phyloP scores from a whole-genome alignment of 2,329 filamentous ascomycete genomes.

The Aspergillus terreus region DNA sequence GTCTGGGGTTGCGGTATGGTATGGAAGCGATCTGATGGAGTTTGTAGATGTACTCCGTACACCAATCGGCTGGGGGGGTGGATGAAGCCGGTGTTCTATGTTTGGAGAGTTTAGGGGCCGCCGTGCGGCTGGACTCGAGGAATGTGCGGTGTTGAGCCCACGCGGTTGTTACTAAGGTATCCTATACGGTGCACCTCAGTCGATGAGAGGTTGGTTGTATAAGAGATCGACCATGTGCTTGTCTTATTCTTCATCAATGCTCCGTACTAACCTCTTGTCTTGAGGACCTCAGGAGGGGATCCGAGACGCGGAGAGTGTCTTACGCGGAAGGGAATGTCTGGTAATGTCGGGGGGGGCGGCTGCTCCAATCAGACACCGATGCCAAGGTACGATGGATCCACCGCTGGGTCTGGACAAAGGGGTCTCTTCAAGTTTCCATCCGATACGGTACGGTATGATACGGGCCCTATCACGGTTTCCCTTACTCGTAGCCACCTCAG shows the following conservation, averaged over 20 bases:
- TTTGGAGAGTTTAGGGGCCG: background rate
- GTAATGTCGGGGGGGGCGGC: constrained; percentile 10
- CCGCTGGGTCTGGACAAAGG: constrained; percentile 19
- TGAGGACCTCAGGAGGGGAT: background rate
- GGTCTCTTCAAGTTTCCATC: background rate
- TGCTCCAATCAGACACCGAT: constrained; percentile 14
- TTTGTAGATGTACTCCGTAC: background rate
- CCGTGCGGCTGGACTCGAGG: background rate
- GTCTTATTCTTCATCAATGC: no score
- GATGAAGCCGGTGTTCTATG: background rate
- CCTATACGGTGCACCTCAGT: no score
- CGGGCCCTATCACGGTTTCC: background rate
- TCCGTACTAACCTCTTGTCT: no score
- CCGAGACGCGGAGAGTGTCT: background rate
- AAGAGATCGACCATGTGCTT: background rate
- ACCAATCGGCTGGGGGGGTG: background rate
- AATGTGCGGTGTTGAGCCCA: background rate
- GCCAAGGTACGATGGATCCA: constrained; percentile 15
- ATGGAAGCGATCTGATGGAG: background rate
- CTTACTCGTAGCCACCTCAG: no score
- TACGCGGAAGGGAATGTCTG: constrained; percentile 12
- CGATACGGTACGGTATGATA: background rate
- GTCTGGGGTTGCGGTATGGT: no score
- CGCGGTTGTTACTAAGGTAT: no score
- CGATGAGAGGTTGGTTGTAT: background rate